These are phyloP conservation scores for Mortierella sp. DNA, from an alignment of 371 early-diverging fungal species.

Conservation along the genomic window DNA sequence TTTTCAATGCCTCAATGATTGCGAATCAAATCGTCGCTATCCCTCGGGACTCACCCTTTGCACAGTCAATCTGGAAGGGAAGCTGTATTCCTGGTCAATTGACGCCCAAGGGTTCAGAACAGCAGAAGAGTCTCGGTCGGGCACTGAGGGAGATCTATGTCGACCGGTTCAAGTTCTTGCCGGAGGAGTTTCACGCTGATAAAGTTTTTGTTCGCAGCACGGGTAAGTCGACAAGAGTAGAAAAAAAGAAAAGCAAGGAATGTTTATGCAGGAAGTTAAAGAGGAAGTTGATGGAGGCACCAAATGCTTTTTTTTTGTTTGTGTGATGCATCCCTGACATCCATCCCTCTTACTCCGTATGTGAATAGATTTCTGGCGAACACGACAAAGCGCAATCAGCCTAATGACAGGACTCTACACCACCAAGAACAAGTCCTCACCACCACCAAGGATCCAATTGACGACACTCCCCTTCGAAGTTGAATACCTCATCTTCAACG, in stretches of 20 bases:
- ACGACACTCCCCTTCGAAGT: neutral
- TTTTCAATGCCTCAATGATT: neutral
- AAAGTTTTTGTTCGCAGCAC: neutral
- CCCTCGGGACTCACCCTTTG: constrained; percentile 2
- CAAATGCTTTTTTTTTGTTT: too few species aligned
- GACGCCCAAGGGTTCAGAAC: constrained; percentile 5
- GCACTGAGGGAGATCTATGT: neutral
- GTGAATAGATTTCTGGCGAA: neutral
- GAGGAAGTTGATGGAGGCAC: too few species aligned
- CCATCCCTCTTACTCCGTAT: neutral
- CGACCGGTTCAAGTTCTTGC: neutral
- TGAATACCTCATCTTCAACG: neutral
- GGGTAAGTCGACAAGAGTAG: neutral
- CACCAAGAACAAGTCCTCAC: neutral
- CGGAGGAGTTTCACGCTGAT: neutral
- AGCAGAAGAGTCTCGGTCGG: neutral
- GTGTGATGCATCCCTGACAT: too few species aligned
- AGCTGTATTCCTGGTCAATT: constrained; percentile 11
- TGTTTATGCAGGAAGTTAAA: too few species aligned
- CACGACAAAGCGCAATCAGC: neutral
- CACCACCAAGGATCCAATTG: neutral
- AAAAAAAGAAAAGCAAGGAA: neutral
- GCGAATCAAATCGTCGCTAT: neutral
- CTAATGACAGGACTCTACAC: neutral
- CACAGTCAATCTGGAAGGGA: constrained; percentile 4